Evolutionary conservation across 202 grass and related monocot species (phyloP), one percentile per base, ranked within the genome.

Genomic region (Digitaria exilis): DNA sequence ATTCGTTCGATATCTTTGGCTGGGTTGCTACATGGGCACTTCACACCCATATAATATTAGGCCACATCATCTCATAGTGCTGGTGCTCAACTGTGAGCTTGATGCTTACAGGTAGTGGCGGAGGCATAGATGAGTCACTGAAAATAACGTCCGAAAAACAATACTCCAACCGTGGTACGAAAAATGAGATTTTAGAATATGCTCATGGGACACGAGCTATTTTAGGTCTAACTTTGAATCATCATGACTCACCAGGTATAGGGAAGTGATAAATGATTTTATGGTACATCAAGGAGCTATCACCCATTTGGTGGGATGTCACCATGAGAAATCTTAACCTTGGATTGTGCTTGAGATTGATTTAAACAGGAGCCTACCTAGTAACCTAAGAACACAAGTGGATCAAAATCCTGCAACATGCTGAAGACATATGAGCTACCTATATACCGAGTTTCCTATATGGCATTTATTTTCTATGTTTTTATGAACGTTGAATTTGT

Each of bases 81-180:
- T 54, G 43, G 34, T 71, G 16, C 26, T 51, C 54, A 54, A n/a
- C n/a, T n/a, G 25, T 71, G 22, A 24, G 22, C 45, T 55, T 65
- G 76, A 80, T 80, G 67, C 18, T 31, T 73, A 55, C 76, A 73
- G 43, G 24, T 57, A 59, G 35, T 86, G 77, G 59, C 65, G 49
- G 63, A 41, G 75, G 52, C 73, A 84, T 48, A 49, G 44, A 62
- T 70, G 75, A 85, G 68, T 80, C 76, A 73, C 32, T 56, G 76
- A 80, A 65, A 73, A 55, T 43, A 85, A 85, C 82, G 31, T 43
- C 12, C 17, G 73, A 50, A 60, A 60, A 61, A 78, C n/a, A 60
- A 60, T 65, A 41, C 12, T 64, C 4, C 26, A 25, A 60, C 21
- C 17, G 41, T 24, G n/a, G n/a, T 31, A 71, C n/a, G 37, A 17